A percentile compares a stretch with the other conserved stretches of the same genome.
Conservation (phyloP, 257 asterid genomes). For the Solanum verrucosum region DNA sequence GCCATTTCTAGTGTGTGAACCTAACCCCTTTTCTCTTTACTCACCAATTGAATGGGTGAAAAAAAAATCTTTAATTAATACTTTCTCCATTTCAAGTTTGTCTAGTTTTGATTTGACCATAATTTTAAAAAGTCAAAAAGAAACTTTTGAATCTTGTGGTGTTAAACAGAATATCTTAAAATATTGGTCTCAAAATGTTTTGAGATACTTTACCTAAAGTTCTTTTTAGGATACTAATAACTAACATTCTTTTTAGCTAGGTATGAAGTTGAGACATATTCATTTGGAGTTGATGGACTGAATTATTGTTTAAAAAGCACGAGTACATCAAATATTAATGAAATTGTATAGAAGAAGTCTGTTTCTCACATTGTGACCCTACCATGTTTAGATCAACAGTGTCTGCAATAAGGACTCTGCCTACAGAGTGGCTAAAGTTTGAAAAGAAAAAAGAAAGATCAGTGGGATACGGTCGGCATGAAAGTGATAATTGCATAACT, state of each 20-base stretch:
- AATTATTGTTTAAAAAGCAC: conserved; percentile 15
- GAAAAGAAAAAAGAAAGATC: too few relatives aligned
- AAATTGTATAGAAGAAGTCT: conserved; percentile 3
- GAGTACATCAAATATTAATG: not conserved
- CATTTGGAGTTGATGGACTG: conserved; percentile 13
- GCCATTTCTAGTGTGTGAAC: not conserved
- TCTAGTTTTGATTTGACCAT: not conserved
- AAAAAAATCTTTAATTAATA: too few relatives aligned
- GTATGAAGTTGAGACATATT: conserved; percentile 10
- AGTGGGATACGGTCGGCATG: not conserved
- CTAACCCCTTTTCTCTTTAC: not conserved
- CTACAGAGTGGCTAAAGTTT: not conserved
- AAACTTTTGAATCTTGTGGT: not conserved
- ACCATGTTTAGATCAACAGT: not conserved
- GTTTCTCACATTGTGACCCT: conserved; percentile 1
- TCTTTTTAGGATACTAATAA: not conserved
- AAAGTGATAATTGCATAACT: not conserved
- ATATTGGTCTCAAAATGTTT: too few relatives aligned
- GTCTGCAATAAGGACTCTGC: not conserved
- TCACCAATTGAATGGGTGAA: not conserved
- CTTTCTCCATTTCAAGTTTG: not conserved
- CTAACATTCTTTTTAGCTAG: not conserved
- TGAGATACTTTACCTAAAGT: not conserved
- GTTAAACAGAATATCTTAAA: not conserved
- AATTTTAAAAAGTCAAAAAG: not conserved